These are phyloP conservation scores for Raffaelea ambrosiae DNA, from an alignment of 2,329 filamentous ascomycete species.

Conservation along the genomic window DNA sequence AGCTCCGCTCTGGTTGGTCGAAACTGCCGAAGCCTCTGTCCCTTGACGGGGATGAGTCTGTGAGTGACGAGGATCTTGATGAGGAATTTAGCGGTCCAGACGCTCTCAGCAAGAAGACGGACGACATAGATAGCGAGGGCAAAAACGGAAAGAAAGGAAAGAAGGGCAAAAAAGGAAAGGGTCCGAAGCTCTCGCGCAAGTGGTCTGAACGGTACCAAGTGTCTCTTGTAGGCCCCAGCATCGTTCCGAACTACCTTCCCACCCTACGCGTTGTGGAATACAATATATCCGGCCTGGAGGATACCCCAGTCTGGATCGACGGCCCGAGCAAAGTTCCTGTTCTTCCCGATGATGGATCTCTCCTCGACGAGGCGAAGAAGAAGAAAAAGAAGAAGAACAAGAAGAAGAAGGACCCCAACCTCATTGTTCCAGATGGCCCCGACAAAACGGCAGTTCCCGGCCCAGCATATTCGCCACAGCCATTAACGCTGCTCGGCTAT, in stretches of 20 bases:
- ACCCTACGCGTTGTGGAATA: slow-evolving; percentile 88
- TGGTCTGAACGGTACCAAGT: slow-evolving; percentile 82
- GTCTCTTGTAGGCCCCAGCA: slow-evolving; percentile 71
- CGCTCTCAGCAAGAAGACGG: slow-evolving; percentile 14
- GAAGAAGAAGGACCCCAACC: slow-evolving; percentile 49
- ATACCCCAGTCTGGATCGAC: slow-evolving; percentile 38
- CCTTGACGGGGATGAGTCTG: slow-evolving; percentile 5
- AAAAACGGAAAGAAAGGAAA: slow-evolving; percentile 6
- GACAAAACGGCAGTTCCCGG: slow-evolving; percentile 67
- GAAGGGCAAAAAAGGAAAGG: slow-evolving; percentile 27
- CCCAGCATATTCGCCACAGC: slow-evolving; percentile 81
- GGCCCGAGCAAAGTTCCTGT: slow-evolving; percentile 11
- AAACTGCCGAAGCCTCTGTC: slow-evolving; percentile 50
- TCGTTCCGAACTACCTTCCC: slow-evolving; percentile 90
- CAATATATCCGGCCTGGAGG: slow-evolving; percentile 72
- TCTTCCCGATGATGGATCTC: slow-evolving; percentile 14
- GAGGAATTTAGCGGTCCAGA: slow-evolving; percentile 11
- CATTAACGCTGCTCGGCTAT: slow-evolving; percentile 70
- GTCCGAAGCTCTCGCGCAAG: slow-evolving; percentile 29
- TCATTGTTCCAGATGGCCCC: slow-evolving; percentile 62
- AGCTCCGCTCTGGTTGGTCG: slow-evolving; percentile 71
- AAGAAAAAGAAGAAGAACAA: slow-evolving; percentile 31
- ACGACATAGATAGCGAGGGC: too few relatives aligned
- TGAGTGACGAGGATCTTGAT: slow-evolving; percentile 14
- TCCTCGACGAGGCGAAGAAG: slow-evolving; percentile 19